These are phyloP conservation scores for Fomitopsis betulina DNA, from an alignment of 1,284 basidiomycete species.

Conservation along the genomic window DNA sequence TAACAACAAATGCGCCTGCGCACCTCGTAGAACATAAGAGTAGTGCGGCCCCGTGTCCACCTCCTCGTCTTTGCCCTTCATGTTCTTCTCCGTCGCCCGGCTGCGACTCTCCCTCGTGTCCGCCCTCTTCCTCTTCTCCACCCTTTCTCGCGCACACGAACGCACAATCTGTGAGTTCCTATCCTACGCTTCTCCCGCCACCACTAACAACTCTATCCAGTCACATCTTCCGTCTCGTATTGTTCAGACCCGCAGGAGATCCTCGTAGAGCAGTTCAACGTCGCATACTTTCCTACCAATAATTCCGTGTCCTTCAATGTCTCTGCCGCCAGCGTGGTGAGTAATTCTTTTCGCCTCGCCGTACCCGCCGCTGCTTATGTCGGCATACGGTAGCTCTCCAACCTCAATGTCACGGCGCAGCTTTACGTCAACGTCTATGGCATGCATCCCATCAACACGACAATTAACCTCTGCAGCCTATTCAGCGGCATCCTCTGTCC, in stretches of 20 bases:
- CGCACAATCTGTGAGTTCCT: slow-evolving; percentile 53
- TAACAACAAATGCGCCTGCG: slow-evolving; percentile 4
- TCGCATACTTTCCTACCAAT: slow-evolving; percentile 71
- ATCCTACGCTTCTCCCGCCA: slow-evolving; percentile 4
- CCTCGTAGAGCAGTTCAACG: slow-evolving; percentile 77
- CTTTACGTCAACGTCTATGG: slow-evolving; percentile 83
- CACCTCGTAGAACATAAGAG: slow-evolving; percentile 8
- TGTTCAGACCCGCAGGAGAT: slow-evolving; percentile 78
- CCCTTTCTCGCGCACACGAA: slow-evolving; percentile 42
- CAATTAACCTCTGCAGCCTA: slow-evolving; percentile 74
- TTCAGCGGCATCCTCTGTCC: slow-evolving; percentile 82
- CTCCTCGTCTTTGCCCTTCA: slow-evolving; percentile 33
- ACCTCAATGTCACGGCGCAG: slow-evolving; percentile 77
- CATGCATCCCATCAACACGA: slow-evolving; percentile 70
- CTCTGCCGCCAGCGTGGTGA: slow-evolving; percentile 66
- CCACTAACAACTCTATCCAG: slow-evolving; percentile 30
- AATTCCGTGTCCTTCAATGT: slow-evolving; percentile 72
- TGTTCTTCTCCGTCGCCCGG: slow-evolving; percentile 66
- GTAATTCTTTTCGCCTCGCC: slow-evolving; percentile 29
- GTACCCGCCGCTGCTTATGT: slow-evolving; percentile 20
- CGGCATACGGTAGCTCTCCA: slow-evolving; percentile 45
- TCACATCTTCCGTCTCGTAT: slow-evolving; percentile 86
- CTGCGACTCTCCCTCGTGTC: slow-evolving; percentile 49
- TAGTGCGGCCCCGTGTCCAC: slow-evolving; percentile 5
- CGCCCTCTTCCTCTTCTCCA: slow-evolving; percentile 36